Conservation (phyloP, 805 yeast species). For the Barnettozyma populi region DNA sequence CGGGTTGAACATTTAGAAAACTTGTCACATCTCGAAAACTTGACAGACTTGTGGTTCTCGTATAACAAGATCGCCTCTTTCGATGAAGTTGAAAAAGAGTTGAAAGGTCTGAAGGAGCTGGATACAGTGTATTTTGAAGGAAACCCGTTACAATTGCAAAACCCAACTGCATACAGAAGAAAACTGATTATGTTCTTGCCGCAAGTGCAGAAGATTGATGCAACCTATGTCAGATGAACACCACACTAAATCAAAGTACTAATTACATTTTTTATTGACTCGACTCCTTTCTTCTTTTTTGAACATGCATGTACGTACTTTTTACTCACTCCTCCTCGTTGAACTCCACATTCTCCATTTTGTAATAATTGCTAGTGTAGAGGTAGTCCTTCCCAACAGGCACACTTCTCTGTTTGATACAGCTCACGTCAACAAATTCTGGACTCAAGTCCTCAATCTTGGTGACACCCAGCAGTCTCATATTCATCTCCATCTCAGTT, state of each 20-base stretch:
- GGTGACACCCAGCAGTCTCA: conserved; percentile 75
- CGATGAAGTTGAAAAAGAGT: conserved; percentile 60
- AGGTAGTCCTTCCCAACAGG: conserved; percentile 51
- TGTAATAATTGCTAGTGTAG: conserved; percentile 50
- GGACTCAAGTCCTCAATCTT: conserved; percentile 55
- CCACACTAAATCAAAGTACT: neutral
- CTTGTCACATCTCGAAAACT: conserved; percentile 54
- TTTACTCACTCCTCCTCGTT: conserved; percentile 24
- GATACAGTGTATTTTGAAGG: conserved; percentile 94
- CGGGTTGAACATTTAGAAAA: conserved; percentile 55
- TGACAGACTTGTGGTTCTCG: conserved; percentile 94
- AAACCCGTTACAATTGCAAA: conserved; percentile 73
- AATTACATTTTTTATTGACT: too few relatives aligned
- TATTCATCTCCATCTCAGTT: conserved; percentile 68
- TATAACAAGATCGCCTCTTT: conserved; percentile 65
- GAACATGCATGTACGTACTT: neutral
- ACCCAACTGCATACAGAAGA: conserved; percentile 79
- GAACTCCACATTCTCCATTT: conserved; percentile 48
- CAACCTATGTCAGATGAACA: conserved; percentile 53
- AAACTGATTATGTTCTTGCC: conserved; percentile 70
- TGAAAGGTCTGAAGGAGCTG: conserved; percentile 54
- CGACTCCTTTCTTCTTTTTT: neutral
- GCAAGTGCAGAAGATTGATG: conserved; percentile 79
- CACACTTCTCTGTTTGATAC: conserved; percentile 37
- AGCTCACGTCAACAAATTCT: conserved; percentile 51